Evolutionary conservation across 164 flowering plant genomes (phyloP), one percentile per base, ranked within the genome.

Genomic region (Aristolochia californica): DNA sequence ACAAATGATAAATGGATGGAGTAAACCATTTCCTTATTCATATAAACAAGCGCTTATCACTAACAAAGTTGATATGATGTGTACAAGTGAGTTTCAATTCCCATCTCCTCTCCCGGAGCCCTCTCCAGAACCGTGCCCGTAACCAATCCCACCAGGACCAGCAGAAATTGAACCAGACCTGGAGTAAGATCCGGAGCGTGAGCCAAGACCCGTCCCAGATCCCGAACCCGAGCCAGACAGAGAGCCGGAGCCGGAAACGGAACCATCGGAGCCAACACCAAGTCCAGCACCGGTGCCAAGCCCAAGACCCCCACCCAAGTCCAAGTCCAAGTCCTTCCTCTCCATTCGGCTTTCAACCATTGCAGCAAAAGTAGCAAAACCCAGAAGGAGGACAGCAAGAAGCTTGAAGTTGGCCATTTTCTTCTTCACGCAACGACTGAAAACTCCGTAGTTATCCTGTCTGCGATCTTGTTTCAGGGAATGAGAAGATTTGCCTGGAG

Each of bases 311-410:
- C 78, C 74, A 28, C 75, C 75, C 48, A 75, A 60, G 51, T 67
- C 71, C 55, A 77, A 1, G 28, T 74, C 78, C 58, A 77, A 56
- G 55, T 68, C 76, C 49, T 74, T 77, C 50, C 78, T 75, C 12
- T 65, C 75, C 15, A 59, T 55, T 22, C 79, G 57, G 40, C 78
- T 45, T 40, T 75, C 78, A 26, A 57, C 74, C 5, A 52, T 56
- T 12, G 68, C 13, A 24, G 56, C 59, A 15, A 61, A 51, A 14
- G 57, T 43, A 38, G 60, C 66, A 56, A 74, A 16, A 12, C 20
- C 74, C 54, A 30, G 62, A 45, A 56, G 40, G 9, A 68, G 59
- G 23, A 50, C 54, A 13, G 60, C 62, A 2, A 71, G 1, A 40
- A 55, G 14, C 59, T 50, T 72, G 38, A 65, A 43, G 27, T 38